Percentiles rank a stretch among this genome's conserved stretches.
Conservation (phyloP, 2,329 filamentous ascomycete genomes). For the Sporothrix curviconia region DNA sequence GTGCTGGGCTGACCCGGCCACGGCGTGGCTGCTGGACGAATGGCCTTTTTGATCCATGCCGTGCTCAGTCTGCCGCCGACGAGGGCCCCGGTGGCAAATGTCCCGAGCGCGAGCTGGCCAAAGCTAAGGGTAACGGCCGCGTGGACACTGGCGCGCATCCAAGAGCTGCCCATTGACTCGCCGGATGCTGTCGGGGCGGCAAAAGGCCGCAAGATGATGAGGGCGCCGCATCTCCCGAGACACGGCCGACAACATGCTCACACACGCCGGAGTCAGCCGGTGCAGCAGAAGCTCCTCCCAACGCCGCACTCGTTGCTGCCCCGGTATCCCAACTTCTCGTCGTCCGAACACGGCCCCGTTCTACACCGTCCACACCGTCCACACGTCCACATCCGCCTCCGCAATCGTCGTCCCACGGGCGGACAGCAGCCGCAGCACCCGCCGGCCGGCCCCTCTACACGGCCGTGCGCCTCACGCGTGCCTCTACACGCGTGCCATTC, state of each 20-base stretch:
- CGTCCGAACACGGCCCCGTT: neutral
- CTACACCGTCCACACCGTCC: no score
- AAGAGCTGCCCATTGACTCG: conserved; percentile 20
- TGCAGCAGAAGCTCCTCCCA: neutral
- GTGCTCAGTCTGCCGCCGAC: conserved; percentile 33
- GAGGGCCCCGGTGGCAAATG: no score
- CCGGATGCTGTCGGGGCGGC: conserved; percentile 17
- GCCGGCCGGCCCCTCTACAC: conserved; percentile 39
- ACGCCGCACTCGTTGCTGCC: neutral
- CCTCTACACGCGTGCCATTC: conserved; percentile 41
- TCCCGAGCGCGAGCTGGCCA: conserved; percentile 29
- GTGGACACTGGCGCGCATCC: conserved; percentile 35
- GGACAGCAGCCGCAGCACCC: no score
- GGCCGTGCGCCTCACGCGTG: conserved; percentile 38
- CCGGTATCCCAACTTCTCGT: conserved; percentile 16
- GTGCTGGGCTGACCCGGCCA: conserved; percentile 35
- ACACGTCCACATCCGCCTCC: neutral
- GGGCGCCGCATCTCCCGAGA: no score
- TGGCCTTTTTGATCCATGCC: conserved; percentile 38
- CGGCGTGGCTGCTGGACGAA: conserved; percentile 45
- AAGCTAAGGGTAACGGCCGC: conserved; percentile 33
- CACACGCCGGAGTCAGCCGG: neutral
- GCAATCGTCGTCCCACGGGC: no score
- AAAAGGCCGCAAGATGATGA: no score
- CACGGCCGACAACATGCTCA: no score